Conservation (phyloP, 2,329 filamentous ascomycete species). For the Amauroascus niger region DNA sequence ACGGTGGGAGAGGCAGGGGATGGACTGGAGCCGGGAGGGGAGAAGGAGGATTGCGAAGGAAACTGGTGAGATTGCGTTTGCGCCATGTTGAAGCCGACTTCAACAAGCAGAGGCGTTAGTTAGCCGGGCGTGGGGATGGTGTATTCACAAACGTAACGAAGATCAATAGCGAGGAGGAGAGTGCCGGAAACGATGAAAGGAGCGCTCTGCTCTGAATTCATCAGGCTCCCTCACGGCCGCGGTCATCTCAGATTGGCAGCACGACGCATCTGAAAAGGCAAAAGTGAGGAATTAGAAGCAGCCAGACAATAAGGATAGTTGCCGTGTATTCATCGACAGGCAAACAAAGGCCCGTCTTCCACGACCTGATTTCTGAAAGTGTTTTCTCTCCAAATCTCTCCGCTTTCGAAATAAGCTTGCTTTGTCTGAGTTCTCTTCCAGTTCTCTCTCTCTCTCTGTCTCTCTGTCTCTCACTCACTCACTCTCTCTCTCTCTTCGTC, state of each 20-base stretch:
- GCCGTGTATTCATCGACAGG: no score
- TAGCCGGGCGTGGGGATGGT: no score
- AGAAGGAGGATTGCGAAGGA: conserved; percentile 49
- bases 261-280: background rate
- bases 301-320: background rate
- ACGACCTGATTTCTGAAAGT: no score
- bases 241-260: conserved; percentile 9
- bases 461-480: no score
- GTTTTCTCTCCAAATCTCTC: no score
- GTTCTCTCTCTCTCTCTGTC: no score
- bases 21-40: conserved; percentile 53
- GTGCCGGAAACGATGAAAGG: background rate
- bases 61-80: conserved; percentile 49
- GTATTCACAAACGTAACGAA: no score
- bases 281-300: background rate
- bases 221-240: conserved; percentile 8
- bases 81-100: conserved; percentile 43
- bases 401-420: no score
- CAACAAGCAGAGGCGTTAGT: no score
- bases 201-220: conserved; percentile 31
- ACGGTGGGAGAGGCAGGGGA: conserved; percentile 46
- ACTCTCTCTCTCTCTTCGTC: background rate
- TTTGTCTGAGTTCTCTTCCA: no score
- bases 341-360: no score
- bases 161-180: background rate